Base-by-base conservation (phyloP, 2,329 filamentous ascomycete genomes). In the Blastomyces percursus region DNA sequence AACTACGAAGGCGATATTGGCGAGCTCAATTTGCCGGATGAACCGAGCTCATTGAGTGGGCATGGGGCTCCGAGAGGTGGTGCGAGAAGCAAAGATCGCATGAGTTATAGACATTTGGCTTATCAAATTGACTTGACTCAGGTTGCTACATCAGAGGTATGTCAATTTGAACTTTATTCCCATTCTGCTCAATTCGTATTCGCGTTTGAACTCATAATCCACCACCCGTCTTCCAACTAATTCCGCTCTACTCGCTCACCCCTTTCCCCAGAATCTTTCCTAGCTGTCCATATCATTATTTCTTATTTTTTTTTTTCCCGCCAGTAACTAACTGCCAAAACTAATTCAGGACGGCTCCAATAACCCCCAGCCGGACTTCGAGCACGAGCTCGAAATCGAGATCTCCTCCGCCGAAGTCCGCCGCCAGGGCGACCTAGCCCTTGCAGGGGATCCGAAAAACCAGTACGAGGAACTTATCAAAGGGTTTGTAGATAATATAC, bases 61-160 rank as follows among this genome's bases (percentile, higher is more conserved):
- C 12, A 24, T 44, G 38, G 32, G 14, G 74, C 69, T 11, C 73
- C 72, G 44, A 77, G 74, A 54, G 76, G 69, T 16, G 72, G 65
- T 56, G 86, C 90, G 69, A 85, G 92, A 7, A 86, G 85, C 68
- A 99, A 99, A 75, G 92, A 99, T 74, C 85, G 94, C 21, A 80
- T 99, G 72, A 95, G 90, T 71, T 99, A 99, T 76, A 86, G 82
- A 11, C 95, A 97, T 73, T 82, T 91, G 50, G 86, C 85, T 61
- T 96, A 95, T 72, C 90, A 94, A 72, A 83, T 99, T 68, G 94
- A 99, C 75, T 79, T 99, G 59, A 99, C 94, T 0, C 92, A 96
- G 73, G 94, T 99, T 51, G 88, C 86, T 12, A 81, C 72, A 54
- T 71, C 75, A 42, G 78, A 82, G 64, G 76, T 78, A 65, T 71